These are phyloP conservation scores for Infundibulicybe gibba DNA, from an alignment of 768 basidiomycete genomes.

Conservation along the genomic window DNA sequence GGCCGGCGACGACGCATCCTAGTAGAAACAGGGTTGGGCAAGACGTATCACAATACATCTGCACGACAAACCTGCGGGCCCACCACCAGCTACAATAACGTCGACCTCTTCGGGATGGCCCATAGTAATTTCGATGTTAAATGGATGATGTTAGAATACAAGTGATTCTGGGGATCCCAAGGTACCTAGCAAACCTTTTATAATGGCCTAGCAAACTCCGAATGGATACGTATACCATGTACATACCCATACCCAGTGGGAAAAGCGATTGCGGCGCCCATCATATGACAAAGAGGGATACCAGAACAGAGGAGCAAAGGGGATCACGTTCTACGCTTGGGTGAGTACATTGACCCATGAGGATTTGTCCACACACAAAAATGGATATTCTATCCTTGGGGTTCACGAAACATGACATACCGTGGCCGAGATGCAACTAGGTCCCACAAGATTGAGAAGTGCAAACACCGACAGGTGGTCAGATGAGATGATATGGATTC, in stretches of 20 bases:
- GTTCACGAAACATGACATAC: neutral
- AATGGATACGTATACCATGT: too few species aligned
- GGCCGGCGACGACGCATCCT: slow-evolving; percentile 67
- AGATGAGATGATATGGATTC: too few species aligned
- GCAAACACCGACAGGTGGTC: too few species aligned
- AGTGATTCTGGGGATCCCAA: too few species aligned
- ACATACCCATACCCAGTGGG: too few species aligned
- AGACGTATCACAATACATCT: neutral
- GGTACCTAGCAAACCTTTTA: too few species aligned
- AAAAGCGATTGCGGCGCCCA: neutral
- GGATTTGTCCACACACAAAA: neutral
- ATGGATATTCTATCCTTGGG: neutral
- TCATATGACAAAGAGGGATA: neutral
- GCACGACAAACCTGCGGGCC: slow-evolving; percentile 47
- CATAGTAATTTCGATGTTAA: slow-evolving; percentile 17
- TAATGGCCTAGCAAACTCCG: too few species aligned
- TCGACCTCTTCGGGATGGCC: slow-evolving; percentile 70
- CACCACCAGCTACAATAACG: slow-evolving; percentile 67
- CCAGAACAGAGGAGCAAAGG: neutral
- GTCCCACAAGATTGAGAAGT: too few species aligned
- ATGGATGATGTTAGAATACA: too few species aligned
- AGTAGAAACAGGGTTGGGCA: neutral
- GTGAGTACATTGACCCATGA: neutral
- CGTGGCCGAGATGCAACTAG: neutral
- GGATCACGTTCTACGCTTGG: neutral